These are phyloP conservation scores for Saprolegnia diclina DNA, from an alignment of 352 stramenopile genomes.

Conservation along the genomic window DNA sequence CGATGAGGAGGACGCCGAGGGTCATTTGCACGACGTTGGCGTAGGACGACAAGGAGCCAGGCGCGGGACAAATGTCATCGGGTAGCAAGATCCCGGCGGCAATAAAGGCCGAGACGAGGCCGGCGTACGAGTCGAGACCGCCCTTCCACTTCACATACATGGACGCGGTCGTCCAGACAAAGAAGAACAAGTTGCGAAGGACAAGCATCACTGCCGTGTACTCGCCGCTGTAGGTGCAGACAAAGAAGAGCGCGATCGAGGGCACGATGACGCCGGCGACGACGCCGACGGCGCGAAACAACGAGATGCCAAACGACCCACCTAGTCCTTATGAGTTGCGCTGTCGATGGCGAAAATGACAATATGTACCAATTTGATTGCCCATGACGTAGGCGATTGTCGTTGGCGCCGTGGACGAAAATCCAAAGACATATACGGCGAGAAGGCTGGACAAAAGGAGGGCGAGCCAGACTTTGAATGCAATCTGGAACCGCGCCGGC, in stretches of 20 bases:
- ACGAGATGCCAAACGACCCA: conserved; percentile 69
- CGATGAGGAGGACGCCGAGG: conserved; percentile 67
- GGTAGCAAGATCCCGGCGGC: conserved; percentile 51
- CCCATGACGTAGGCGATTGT: conserved; percentile 75
- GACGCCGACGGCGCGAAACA: conserved; percentile 76
- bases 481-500: conserved; percentile 35
- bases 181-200: conserved; percentile 49
- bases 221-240: conserved; percentile 53
- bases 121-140: conserved; percentile 63
- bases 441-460: conserved; percentile 62
- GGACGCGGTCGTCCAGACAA: conserved; percentile 63
- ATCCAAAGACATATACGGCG: conserved; percentile 68
- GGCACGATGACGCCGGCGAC: conserved; percentile 73
- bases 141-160: conserved; percentile 68
- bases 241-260: conserved; percentile 81
- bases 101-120: conserved; percentile 72
- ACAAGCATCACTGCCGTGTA: conserved; percentile 37
- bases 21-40: conserved; percentile 72
- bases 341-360: background rate
- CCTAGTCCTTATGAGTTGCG: background rate
- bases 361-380: conserved; percentile 45
- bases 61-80: conserved; percentile 42
- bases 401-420: conserved; percentile 52
- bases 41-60: conserved; percentile 67
- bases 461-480: conserved; percentile 52